Evolutionary conservation across 768 basidiomycete genomes (phyloP), one percentile per base, ranked within the genome.

Genomic region (Dioszegia crocea): DNA sequence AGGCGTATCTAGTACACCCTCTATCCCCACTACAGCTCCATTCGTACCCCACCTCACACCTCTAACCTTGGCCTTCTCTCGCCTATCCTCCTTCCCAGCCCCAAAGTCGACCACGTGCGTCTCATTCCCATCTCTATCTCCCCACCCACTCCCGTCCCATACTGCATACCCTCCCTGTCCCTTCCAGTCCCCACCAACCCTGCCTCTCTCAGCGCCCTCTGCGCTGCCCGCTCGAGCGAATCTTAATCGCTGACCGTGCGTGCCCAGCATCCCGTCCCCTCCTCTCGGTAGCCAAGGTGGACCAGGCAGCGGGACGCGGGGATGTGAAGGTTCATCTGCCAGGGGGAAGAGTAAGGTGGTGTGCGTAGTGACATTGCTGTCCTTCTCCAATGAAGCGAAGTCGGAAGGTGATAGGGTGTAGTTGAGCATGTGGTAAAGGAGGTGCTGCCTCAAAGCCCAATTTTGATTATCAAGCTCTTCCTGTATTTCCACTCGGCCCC

Each of bases 401-500:
- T 55, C 52, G 3, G 46, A 47, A 2, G 59, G 63, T 19, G 81
- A 67, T 29, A 96, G 73, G 5, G 88, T 84, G 74, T 85, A 85
- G 76, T 98, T 96, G 65, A 98, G 81, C 44, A 97, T 78, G 76
- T 98, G 96, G 75, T 98, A 98, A 70, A 97, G 86, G 52, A 99
- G 82, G 69, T 93, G 87, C 69, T 96, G 92, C 53, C 94, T 83
- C 44, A 98, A 78, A 93, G 92, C 23, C 81, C 81, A 36, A 84
- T 68, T 65, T 21, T 66, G 54, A 50, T 81, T 78, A 56, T 65
- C 63, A 52, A 56, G 24, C 44, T 40, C 16, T 2, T 29, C 11
- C 19, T 58, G 49, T 12, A 40, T 11, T 16, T 60, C 53, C 26
- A 63, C 60, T n/a, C 36, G 46, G 17, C 47, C 30, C 11, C 19